Conservation (phyloP, 805 yeast genomes). For the Ogataea glucozyma region DNA sequence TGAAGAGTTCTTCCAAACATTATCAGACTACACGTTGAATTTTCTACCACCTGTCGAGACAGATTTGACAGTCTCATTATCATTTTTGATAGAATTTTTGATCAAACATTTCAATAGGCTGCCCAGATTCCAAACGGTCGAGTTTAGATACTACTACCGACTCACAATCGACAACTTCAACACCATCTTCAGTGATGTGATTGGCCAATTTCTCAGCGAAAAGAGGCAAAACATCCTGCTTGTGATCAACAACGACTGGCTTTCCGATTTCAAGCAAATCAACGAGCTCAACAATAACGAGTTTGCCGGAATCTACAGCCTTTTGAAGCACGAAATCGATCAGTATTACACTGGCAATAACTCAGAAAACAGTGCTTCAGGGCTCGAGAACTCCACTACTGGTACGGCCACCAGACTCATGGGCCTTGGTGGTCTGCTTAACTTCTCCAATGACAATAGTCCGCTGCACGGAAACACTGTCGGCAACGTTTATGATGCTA, state of each 20-base stretch:
- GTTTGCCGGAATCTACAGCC: conserved; percentile 29
- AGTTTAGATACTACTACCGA: conserved; percentile 47
- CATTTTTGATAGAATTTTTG: conserved; percentile 59
- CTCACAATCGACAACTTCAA: conserved; percentile 37
- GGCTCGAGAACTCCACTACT: conserved; percentile 3
- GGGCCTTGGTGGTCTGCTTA: conserved; percentile 32
- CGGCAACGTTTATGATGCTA: conserved; percentile 31
- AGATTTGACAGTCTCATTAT: conserved; percentile 53
- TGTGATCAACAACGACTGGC: conserved; percentile 36
- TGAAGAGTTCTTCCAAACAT: conserved; percentile 66
- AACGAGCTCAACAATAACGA: conserved; percentile 33
- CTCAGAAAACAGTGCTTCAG: not conserved
- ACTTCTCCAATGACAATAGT: conserved; percentile 33
- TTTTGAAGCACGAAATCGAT: conserved; percentile 30
- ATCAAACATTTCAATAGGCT: conserved; percentile 59
- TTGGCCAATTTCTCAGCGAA: conserved; percentile 31
- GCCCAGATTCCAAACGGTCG: conserved; percentile 64
- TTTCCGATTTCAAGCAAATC: conserved; percentile 28
- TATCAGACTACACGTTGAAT: conserved; percentile 72
- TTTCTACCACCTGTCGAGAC: conserved; percentile 71
- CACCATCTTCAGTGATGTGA: conserved; percentile 29
- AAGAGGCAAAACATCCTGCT: conserved; percentile 36
- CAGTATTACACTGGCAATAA: conserved; percentile 27
- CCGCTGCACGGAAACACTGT: conserved; percentile 32
- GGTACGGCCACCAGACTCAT: conserved; percentile 19